Conservation (phyloP, 106 monocot genomes). For the Amphibolis antarctica region DNA sequence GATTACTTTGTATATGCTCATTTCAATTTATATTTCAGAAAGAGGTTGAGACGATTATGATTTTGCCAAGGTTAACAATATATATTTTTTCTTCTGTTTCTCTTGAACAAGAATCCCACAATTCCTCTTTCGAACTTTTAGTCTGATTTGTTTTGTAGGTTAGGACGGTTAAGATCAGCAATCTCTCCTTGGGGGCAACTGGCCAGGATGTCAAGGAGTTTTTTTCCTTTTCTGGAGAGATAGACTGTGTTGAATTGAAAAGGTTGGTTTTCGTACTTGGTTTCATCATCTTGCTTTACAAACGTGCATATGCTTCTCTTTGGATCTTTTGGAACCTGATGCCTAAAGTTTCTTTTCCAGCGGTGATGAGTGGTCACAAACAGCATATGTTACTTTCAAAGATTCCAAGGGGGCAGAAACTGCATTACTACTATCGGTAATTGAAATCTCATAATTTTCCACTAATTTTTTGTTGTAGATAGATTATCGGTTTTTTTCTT, state of each 20-base stretch:
- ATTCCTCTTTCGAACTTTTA: too few relatives aligned
- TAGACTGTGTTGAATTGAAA: slow-evolving; percentile 64
- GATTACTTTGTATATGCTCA: too few relatives aligned
- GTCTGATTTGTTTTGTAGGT: slow-evolving; percentile 24
- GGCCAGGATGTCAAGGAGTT: slow-evolving; percentile 63
- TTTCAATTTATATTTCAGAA: too few relatives aligned
- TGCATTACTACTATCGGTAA: slow-evolving; percentile 30
- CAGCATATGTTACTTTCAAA: slow-evolving; percentile 39
- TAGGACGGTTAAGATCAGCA: slow-evolving; percentile 73
- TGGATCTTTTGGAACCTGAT: neutral
- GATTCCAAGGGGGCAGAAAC: slow-evolving; percentile 43
- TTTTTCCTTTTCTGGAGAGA: slow-evolving; percentile 90
- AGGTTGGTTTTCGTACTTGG: slow-evolving; percentile 27
- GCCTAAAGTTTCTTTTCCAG: slow-evolving; percentile 12
- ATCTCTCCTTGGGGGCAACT: slow-evolving; percentile 53
- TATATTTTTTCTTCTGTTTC: too few relatives aligned
- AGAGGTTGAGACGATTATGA: too few relatives aligned
- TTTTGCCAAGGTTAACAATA: neutral
- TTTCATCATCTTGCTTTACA: neutral
- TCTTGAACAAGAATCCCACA: too few relatives aligned
- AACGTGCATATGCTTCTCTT: neutral
- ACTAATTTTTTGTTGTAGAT: neutral
- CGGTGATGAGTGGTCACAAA: slow-evolving; percentile 32
- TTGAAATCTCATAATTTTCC: neutral
- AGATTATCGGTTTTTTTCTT: too few relatives aligned